A percentile compares a stretch with the other conserved stretches of the same genome.
Conservation (phyloP, 2,329 filamentous ascomycete genomes). For the Fusarium caatingaense region DNA sequence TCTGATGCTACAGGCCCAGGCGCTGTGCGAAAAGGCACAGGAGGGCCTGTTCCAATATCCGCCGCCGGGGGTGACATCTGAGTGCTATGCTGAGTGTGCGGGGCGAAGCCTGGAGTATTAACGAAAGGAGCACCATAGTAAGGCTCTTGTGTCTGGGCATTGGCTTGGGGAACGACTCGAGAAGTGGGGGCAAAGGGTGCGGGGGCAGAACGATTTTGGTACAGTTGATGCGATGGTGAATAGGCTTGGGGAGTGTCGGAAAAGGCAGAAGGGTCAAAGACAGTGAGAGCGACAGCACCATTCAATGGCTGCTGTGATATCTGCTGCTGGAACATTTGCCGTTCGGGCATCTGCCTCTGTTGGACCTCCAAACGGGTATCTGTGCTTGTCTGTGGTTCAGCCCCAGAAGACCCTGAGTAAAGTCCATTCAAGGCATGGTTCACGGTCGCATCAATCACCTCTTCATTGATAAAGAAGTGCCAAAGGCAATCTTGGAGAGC, state of each 20-base stretch:
- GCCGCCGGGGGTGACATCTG: neutral
- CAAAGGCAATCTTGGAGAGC: neutral
- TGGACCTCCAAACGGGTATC: neutral
- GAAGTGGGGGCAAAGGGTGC: neutral
- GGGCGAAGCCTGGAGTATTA: neutral
- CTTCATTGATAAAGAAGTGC: neutral
- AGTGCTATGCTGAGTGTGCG: neutral
- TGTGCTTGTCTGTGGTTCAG: conserved; percentile 1
- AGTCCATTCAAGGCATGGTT: neutral
- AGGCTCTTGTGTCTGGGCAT: neutral
- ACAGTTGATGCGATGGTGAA: neutral
- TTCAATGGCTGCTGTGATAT: neutral
- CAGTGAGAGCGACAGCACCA: neutral
- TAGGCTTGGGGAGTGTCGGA: neutral
- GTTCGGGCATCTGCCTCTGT: neutral
- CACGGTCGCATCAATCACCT: neutral
- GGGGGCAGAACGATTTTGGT: neutral
- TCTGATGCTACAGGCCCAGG: neutral
- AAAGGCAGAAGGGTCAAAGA: neutral
- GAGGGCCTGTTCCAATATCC: neutral
- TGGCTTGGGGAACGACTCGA: neutral
- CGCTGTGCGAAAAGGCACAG: neutral
- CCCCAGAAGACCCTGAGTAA: conserved; percentile 1
- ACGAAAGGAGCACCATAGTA: neutral
- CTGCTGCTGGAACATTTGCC: neutral